These are phyloP conservation scores for Rubia balearica DNA, from an alignment of 305 asterid species.

Conservation along the genomic window DNA sequence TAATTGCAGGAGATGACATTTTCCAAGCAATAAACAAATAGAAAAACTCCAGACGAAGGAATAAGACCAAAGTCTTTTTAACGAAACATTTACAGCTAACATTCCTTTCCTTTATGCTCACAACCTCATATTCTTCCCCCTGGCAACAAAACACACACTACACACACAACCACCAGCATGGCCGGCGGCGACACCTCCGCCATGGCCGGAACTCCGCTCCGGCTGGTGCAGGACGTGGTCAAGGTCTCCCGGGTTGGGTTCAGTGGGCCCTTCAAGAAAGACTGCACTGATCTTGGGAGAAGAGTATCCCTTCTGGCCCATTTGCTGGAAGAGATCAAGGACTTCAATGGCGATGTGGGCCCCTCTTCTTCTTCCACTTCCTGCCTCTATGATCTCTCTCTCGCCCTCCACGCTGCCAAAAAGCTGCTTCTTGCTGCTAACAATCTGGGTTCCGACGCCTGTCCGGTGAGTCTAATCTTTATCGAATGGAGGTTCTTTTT, in stretches of 20 bases:
- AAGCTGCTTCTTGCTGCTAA: conserved; percentile 31
- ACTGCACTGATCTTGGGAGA: conserved; percentile 72
- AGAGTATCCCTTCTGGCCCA: conserved; percentile 66
- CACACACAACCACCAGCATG: conserved; percentile 28
- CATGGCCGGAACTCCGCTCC: conserved; percentile 36
- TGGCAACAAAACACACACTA: not conserved
- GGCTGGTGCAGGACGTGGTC: conserved; percentile 48
- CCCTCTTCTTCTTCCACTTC: conserved; percentile 36
- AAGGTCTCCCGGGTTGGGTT: conserved; percentile 64
- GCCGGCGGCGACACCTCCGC: conserved; percentile 51
- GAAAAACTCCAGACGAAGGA: not conserved
- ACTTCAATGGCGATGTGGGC: conserved; percentile 33
- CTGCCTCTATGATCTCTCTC: conserved; percentile 45
- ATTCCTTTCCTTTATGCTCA: conserved; percentile 2
- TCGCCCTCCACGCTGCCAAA: conserved; percentile 34
- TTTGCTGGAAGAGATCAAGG: conserved; percentile 75
- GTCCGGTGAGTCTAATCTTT: conserved; percentile 22
- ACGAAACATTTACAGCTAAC: conserved; percentile 12
- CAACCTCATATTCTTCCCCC: conserved; percentile 6
- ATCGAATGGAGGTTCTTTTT: not conserved
- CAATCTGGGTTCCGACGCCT: conserved; percentile 22
- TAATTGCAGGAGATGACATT: not conserved
- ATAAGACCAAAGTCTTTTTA: conserved; percentile 11
- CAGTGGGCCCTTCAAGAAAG: conserved; percentile 69
- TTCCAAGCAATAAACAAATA: not conserved